Base-by-base conservation (phyloP, 2,329 filamentous ascomycete genomes). In the Boeremia exigua region DNA sequence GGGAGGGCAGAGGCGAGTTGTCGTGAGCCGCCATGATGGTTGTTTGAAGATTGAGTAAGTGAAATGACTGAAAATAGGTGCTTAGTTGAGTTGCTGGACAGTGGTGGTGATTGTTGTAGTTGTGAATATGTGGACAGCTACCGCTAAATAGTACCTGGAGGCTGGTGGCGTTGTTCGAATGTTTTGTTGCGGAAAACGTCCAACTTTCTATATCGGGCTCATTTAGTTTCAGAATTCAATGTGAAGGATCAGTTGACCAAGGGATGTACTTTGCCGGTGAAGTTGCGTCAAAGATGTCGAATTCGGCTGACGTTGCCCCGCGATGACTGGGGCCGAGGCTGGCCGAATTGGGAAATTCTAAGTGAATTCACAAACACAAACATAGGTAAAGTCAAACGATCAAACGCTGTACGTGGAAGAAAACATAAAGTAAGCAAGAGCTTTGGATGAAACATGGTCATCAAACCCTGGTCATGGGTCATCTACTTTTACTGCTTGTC, bases 311-410 rank as follows among this genome's bases (percentile, higher is more conserved):
- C 17, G 28, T 32, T 30, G 32, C 40, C 48, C 48, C 48, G 48
- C 48, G 39, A 38, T 44, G 2, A 10, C 17, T 5, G 48, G 48
- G 17, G 27, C 48, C 48, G 48, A 51, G 48, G 48, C 33, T 44
- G 30, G 15, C 48, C 39, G 32, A 38, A 37, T 42, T 12, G 30
- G 48, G 47, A 27, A 40, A 8, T 12, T 36, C n/a, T 27, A 17
- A 17, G 29, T 23, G 27, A 19, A 32, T 19, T 30, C 11, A 14
- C 11, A 15, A 25, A 6, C 14, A 11, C 9, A 15, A 7, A 19
- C 34, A 37, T n/a, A n/a, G n/a, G n/a, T n/a, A n/a, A n/a, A n/a
- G n/a, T 8, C 34, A 11, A 37, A 19, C n/a, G 34, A 11, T 15
- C 17, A 19, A 6, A 37, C 34, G 19, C 19, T 23, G 19, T 23